Percentiles rank a stretch among this genome's conserved stretches.
Conservation (phyloP, 768 basidiomycete genomes). For the Panaeolus cyanescens region DNA sequence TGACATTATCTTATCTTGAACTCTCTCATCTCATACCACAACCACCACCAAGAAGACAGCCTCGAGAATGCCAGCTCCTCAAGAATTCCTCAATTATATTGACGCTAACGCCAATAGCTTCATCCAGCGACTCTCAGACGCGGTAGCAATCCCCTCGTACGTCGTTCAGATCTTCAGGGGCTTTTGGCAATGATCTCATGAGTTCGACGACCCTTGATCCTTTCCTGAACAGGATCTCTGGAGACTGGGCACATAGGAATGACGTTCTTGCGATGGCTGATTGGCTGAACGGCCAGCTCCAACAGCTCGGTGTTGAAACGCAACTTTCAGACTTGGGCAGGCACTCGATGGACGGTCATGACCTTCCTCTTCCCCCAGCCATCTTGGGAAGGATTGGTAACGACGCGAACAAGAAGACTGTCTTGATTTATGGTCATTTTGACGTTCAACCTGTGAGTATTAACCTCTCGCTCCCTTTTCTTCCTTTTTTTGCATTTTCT, state of each 20-base stretch:
- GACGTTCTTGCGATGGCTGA: conserved; percentile 87
- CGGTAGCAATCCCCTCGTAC: conserved; percentile 80
- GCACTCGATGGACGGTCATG: conserved; percentile 68
- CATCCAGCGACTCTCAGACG: conserved; percentile 76
- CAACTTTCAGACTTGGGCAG: conserved; percentile 74
- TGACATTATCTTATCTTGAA: conserved; percentile 6
- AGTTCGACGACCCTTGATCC: not conserved
- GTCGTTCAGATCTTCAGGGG: conserved; percentile 30
- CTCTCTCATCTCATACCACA: conserved; percentile 3
- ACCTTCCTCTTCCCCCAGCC: conserved; percentile 76
- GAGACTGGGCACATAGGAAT: conserved; percentile 67
- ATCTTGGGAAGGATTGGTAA: conserved; percentile 82
- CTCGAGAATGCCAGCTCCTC: conserved; percentile 47
- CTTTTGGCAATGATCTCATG: not conserved
- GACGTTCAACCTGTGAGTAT: conserved; percentile 86
- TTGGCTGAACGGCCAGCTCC: conserved; percentile 77
- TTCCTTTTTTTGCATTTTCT: no score
- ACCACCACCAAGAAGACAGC: conserved; percentile 4
- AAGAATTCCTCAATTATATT: conserved; percentile 54
- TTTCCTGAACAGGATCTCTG: conserved; percentile 53
- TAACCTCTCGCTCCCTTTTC: no score
- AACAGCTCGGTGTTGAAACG: conserved; percentile 77
- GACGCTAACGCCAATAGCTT: conserved; percentile 72
- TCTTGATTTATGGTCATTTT: conserved; percentile 92
- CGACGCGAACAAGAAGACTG: conserved; percentile 90